Evolutionary conservation across 345 rosid genomes (phyloP), one percentile per base, ranked within the genome.

Genomic region (Leavenworthia alabamica): DNA sequence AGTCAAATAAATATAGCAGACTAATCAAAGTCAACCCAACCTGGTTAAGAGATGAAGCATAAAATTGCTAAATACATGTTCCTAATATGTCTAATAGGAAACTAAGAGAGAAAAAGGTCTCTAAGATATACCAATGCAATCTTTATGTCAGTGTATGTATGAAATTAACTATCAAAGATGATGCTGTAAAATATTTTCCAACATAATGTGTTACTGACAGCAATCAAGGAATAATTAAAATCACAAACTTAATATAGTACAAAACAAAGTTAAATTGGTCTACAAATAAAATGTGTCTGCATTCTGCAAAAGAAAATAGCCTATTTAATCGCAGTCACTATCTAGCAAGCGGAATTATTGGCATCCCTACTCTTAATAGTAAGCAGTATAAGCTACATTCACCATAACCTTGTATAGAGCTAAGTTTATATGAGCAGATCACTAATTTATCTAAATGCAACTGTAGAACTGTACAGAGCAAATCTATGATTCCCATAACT

Each of bases 51-150:
- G 24, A 45, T 12, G 14, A 35, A 35, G 26, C 48, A 23, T 1
- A 27, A 66, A 49, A 50, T 4, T 15, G 12, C 54, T 40, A 33
- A 14, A 47, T 40, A 15, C n/a, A 45, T 51, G 56, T 60, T 33
- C 56, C 33, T 52, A 26, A 16, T 8, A 22, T 31, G 35, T 69
- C 39, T 29, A 39, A 7, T 1, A 3, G 15, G 4, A 31, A 14
- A 28, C 44, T 29, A 70, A 24, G 17, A 39, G 44, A 48, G 47
- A 29, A 13, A 5, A 62, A 46, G 40, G 14, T 62, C 37, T 70
- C 42, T 70, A 14, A 6, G 43, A 37, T 8, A 17, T 43, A 36
- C 14, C 31, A 35, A 10, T 52, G 15, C 26, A 44, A 44, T 24
- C 33, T 42, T 27, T 33, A 45, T 35, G 19, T 15, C 36, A 35